A percentile compares a stretch with the other conserved stretches of the same genome.
phyloP scores from a whole-genome alignment of 1,284 basidiomycete genomes.

The Mycosarcoma maydis region DNA sequence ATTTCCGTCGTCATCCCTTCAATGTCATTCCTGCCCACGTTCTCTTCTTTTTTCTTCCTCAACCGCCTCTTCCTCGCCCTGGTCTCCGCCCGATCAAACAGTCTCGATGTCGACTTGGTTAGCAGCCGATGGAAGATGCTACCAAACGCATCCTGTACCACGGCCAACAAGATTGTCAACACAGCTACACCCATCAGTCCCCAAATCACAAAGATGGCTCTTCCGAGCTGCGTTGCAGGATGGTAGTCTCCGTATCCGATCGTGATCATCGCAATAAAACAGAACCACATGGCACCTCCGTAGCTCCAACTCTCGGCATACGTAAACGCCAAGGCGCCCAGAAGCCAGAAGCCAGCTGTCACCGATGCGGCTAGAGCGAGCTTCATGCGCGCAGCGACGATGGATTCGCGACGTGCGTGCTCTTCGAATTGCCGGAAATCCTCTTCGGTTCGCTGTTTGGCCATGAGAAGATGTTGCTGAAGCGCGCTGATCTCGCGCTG shows the following conservation, averaged over 20 bases:
- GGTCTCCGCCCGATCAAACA: constrained; percentile 29
- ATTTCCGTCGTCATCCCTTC: background rate
- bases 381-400: constrained; percentile 23
- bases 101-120: constrained; percentile 19
- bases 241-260: constrained; percentile 55
- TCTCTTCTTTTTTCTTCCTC: background rate
- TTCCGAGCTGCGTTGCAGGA: constrained; percentile 70
- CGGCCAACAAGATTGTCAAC: constrained; percentile 67
- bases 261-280: constrained; percentile 69
- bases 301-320: constrained; percentile 72
- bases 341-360: constrained; percentile 69
- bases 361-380: constrained; percentile 53
- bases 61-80: constrained; percentile 17
- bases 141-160: constrained; percentile 68
- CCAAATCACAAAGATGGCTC: constrained; percentile 83
- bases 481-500: constrained; percentile 30
- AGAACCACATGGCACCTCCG: constrained; percentile 74
- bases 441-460: constrained; percentile 22
- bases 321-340: constrained; percentile 73
- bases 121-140: constrained; percentile 34
- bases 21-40: background rate
- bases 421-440: constrained; percentile 31
- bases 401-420: constrained; percentile 22
- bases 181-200: constrained; percentile 70
- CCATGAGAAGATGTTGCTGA: constrained; percentile 13